Evolutionary conservation across 176 grass and related monocot genomes (phyloP), one percentile per base, ranked within the genome.

Genomic region (Avena eriantha): DNA sequence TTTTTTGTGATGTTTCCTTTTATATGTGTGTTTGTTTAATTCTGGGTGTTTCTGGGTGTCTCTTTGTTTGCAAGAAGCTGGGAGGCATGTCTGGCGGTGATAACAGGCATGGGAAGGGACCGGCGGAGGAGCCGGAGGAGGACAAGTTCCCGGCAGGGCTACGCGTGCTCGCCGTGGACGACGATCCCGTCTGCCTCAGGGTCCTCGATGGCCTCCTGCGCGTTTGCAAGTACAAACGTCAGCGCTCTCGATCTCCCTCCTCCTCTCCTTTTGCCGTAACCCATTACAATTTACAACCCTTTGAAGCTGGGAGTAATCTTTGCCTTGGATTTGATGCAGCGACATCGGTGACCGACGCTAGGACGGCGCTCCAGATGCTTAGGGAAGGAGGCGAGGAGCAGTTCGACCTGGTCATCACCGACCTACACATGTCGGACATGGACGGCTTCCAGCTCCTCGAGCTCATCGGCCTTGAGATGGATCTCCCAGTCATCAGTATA

Each of bases 331-430:
- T 57, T 1, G 1, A 1, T 57, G 54, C 14, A 55, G 53, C 54
- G 4, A 57, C 54, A 1, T 2, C 48, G 15, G 78, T 64, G 49
- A 26, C 7, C 31, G 51, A 87, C 4, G 87, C 77, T 2, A 63
- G 60, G 54, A 76, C 36, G 0, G 95, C 90, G 13, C 24, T 94
- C 58, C 64, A 83, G 58, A 55, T 92, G 54, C 75, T 97, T 19
- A 85, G 86, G 51, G 82, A 86, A 76, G 82, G 90, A 29, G 89
- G 50, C 50, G 50, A 63, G 45, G 86, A 87, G 12, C 49, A 83
- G 65, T 94, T 90, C 16, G 88, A 94, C 55, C 33, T 93, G 43
- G 89, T 92, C 19, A 96, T 96, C 48, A 92, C 71, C 10, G 91
- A 93, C 18, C 71, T 94, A 4, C 80, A 87, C 65, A 92, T 94